Evolutionary conservation across 2,329 filamentous ascomycete genomes (phyloP).

Genomic region (Arthroderma uncinatum): DNA sequence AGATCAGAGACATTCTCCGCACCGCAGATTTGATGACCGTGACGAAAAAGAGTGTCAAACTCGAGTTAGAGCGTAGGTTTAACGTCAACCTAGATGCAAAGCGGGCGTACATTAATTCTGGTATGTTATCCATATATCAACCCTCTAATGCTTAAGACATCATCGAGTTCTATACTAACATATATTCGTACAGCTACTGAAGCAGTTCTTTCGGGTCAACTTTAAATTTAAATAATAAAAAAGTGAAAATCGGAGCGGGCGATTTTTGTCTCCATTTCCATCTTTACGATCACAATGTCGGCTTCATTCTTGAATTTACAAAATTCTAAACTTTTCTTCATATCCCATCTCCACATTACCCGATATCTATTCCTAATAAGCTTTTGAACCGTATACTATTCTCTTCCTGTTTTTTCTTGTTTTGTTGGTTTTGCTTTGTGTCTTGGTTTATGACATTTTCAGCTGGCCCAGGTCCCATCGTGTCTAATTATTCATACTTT

Average conservation of each 20-base stretch:
- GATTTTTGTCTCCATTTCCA: neutral
- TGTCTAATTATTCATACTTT: neutral
- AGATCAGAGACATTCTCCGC: conserved; percentile 86
- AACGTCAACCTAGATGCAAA: conserved; percentile 74
- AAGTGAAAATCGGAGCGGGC: neutral
- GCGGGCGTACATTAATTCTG: conserved; percentile 86
- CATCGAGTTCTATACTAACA: neutral
- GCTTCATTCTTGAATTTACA: neutral
- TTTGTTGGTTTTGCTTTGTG: neutral
- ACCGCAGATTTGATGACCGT: conserved; percentile 94
- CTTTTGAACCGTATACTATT: neutral
- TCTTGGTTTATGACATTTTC: conserved; percentile 1
- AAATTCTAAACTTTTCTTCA: neutral
- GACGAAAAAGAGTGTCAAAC: conserved; percentile 96
- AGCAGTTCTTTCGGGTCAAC: conserved; percentile 63
- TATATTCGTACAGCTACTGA: conserved; percentile 50
- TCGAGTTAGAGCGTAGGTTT: conserved; percentile 83
- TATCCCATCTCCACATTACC: neutral
- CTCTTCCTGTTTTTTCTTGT: neutral
- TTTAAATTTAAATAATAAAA: conserved; percentile 35
- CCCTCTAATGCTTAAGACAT: neutral
- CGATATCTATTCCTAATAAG: conserved; percentile 3
- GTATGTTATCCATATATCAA: conserved; percentile 44
- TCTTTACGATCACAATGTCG: neutral
- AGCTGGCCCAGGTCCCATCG: conserved; percentile 1